Conservation (phyloP, 2,329 filamentous ascomycete species). For the Fusarium acutatum region DNA sequence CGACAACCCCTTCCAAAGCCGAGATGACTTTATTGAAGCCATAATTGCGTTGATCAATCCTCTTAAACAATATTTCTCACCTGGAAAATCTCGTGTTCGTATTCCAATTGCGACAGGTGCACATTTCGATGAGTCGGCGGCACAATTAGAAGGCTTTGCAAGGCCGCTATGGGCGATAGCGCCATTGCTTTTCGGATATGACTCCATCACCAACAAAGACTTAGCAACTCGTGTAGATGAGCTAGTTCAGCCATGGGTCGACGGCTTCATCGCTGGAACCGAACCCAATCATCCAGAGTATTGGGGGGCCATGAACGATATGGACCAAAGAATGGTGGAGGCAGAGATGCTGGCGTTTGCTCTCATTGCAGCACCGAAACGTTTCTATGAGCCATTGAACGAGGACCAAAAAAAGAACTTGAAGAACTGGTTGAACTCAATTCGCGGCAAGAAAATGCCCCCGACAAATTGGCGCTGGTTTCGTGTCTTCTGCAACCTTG, state of each 20-base stretch:
- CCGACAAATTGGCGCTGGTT: conserved; percentile 63
- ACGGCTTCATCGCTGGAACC: conserved; percentile 44
- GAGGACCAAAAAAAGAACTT: conserved; percentile 48
- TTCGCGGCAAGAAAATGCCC: conserved; percentile 57
- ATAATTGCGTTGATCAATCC: conserved; percentile 47
- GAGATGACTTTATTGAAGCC: conserved; percentile 48
- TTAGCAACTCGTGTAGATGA: background rate
- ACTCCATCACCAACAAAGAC: conserved; percentile 39
- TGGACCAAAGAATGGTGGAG: conserved; percentile 64
- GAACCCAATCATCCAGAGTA: conserved; percentile 50
- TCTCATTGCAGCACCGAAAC: conserved; percentile 53
- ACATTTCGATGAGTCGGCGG: conserved; percentile 55
- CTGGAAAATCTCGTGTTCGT: conserved; percentile 46
- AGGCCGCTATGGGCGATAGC: conserved; percentile 50
- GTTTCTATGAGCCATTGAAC: conserved; percentile 45
- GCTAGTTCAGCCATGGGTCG: conserved; percentile 43
- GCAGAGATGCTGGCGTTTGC: conserved; percentile 61
- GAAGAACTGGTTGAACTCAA: conserved; percentile 50
- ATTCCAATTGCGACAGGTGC: conserved; percentile 50
- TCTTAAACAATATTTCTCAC: conserved; percentile 46
- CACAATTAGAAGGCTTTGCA: conserved; percentile 57
- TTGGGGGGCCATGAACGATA: conserved; percentile 56
- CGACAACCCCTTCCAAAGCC: conserved; percentile 49
- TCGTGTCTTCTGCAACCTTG: conserved; percentile 59
- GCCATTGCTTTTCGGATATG: conserved; percentile 50